These are phyloP conservation scores for Mortierella sp. DNA, from an alignment of 371 early-diverging fungal species.

Conservation along the genomic window DNA sequence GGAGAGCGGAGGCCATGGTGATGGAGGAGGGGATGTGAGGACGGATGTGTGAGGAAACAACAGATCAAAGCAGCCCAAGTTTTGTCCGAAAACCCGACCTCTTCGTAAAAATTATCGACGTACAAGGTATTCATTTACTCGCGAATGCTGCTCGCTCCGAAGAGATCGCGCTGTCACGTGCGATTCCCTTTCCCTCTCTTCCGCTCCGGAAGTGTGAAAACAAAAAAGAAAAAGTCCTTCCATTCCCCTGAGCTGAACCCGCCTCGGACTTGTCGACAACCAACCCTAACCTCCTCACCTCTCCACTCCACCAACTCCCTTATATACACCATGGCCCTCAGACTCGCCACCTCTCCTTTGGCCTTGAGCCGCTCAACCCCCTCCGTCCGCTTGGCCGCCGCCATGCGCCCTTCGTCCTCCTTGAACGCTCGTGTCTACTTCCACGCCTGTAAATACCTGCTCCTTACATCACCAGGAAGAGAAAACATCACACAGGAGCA, in stretches of 20 bases:
- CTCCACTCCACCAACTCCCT: conserved; percentile 16
- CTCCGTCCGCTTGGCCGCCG: conserved; percentile 44
- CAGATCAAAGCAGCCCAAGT: conserved; percentile 8
- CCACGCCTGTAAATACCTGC: conserved; percentile 39
- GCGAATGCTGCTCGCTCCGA: not conserved
- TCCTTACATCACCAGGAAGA: not conserved
- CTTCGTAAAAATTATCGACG: not conserved
- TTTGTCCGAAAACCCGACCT: conserved; percentile 2
- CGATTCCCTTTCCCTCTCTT: no score
- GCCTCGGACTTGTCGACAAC: conserved; percentile 9
- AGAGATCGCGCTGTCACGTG: not conserved
- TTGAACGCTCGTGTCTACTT: conserved; percentile 55
- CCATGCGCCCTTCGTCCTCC: conserved; percentile 43
- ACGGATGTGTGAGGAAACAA: conserved; percentile 11
- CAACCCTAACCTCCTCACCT: conserved; percentile 7
- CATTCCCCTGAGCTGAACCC: not conserved
- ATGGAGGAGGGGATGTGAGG: conserved; percentile 16
- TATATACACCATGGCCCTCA: conserved; percentile 43
- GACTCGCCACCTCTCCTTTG: conserved; percentile 47
- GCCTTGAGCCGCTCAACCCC: conserved; percentile 44
- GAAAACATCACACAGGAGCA: not conserved
- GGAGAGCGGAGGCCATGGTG: conserved; percentile 42
- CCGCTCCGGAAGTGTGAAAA: not conserved
- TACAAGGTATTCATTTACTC: conserved; percentile 3
- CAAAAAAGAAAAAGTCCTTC: not conserved